A percentile compares a stretch with the other conserved stretches of the same genome.
phyloP scores from a whole-genome alignment of 1,284 basidiomycete genomes.

The Ustilago curta region DNA sequence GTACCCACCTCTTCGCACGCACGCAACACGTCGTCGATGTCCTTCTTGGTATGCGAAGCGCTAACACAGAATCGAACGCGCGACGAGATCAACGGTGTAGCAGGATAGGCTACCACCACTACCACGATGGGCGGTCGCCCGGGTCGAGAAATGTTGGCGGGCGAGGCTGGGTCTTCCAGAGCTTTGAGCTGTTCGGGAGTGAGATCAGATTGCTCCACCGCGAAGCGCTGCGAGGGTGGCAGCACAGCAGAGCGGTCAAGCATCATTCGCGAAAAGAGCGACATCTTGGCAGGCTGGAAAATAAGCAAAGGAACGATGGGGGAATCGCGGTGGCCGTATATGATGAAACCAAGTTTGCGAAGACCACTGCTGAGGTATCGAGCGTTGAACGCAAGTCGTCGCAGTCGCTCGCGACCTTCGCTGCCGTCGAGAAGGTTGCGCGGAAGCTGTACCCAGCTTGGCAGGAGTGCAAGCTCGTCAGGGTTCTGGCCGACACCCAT shows the following conservation, averaged over 20 bases:
- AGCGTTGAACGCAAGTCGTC: constrained; percentile 92
- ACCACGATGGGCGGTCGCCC: constrained; percentile 65
- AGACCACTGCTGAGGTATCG: constrained; percentile 90
- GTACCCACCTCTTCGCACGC: constrained; percentile 95
- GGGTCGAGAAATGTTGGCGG: constrained; percentile 37
- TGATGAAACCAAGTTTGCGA: constrained; percentile 94
- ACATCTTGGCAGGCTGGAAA: constrained; percentile 80
- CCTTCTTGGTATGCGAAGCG: constrained; percentile 95
- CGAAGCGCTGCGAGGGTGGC: constrained; percentile 61
- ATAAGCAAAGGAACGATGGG: constrained; percentile 93
- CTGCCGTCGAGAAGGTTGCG: constrained; percentile 59
- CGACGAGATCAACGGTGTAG: constrained; percentile 88
- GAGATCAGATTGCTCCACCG: constrained; percentile 43
- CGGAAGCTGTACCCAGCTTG: constrained; percentile 62
- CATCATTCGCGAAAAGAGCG: constrained; percentile 67
- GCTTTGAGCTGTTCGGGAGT: constrained; percentile 43
- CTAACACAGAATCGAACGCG: constrained; percentile 95
- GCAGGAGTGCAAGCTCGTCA: constrained; percentile 61
- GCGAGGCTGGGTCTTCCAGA: constrained; percentile 50
- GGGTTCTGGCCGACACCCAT: constrained; percentile 77
- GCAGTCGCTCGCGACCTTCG: constrained; percentile 84
- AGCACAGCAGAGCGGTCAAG: constrained; percentile 58
- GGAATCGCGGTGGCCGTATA: constrained; percentile 89
- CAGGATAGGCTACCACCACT: constrained; percentile 74
- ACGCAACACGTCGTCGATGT: constrained; percentile 85